Evolutionary conservation across 768 basidiomycete species (phyloP), one percentile per base, ranked within the genome.

Genomic region (Leccinum variicolor): DNA sequence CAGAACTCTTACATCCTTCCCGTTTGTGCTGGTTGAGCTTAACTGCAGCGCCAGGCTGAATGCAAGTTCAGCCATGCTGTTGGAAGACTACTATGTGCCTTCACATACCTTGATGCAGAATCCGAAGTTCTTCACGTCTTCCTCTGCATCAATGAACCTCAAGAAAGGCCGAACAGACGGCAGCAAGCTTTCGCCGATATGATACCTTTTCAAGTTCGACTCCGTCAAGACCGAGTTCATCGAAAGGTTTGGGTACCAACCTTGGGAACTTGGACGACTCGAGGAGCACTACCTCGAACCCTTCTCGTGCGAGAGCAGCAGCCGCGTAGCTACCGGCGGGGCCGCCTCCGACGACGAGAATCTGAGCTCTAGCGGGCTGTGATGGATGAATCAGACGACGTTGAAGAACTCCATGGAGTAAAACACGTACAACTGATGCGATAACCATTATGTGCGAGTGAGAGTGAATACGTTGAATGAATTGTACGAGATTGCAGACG

Each of bases 131-230:
- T 33, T 50, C 10, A 63, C 41, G 6, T 13, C 13, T 3, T 59
- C 57, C 11, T 63, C 61, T 7, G 54, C 57, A 0, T 21, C 62
- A 1, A 62, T 43, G 8, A 63, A 62, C 10, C 19, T 50, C 39
- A 59, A 45, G 29, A 62, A 63, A 17, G 52, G 53, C 0, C 50
- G 54, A 2, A 46, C 54, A 4, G 57, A 62, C 2, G 57, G 33
- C 7, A 63, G 26, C 13, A 62, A n/a, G 8, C 55, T 62, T 43
- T 63, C 62, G 23, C 62, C 61, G 3, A 63, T 59, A 54, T 62
- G 62, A 45, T 62, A 63, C 25, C 61, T 59, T 26, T 51, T 39
- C n/a, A n/a, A n/a, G n/a, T n/a, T n/a, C 21, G 15, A n/a, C 7
- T 9, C 19, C 6, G 7, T 59, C 26, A 54, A 36, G 17, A 17